These are phyloP conservation scores for Calophaca sinica DNA, from an alignment of 306 rosid species.

Conservation along the genomic window DNA sequence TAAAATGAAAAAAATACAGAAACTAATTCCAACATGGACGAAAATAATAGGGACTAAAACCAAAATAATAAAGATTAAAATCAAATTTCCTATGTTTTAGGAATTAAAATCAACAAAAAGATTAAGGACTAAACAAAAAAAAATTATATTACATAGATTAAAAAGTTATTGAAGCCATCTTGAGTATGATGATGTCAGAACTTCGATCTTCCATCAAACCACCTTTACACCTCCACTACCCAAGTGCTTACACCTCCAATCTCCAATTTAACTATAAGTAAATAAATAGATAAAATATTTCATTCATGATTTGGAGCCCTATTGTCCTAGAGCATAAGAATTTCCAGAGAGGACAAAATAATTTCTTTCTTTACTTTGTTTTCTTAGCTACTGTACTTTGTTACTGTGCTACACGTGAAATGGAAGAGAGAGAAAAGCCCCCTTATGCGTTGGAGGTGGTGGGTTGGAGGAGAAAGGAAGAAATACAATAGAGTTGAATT, in stretches of 20 bases:
- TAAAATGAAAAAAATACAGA: too few species aligned
- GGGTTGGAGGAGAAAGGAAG: constrained; percentile 27
- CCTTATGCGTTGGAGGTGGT: too few species aligned
- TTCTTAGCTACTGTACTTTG: constrained; percentile 1
- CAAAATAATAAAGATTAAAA: too few species aligned
- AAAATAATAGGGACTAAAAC: too few species aligned
- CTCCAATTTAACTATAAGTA: background rate
- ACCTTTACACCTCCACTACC: background rate
- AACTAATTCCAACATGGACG: too few species aligned
- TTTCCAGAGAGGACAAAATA: background rate
- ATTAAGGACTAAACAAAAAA: too few species aligned
- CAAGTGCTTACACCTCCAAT: background rate
- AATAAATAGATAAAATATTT: background rate
- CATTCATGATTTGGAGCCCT: background rate
- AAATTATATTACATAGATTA: too few species aligned
- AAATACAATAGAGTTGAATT: constrained; percentile 5
- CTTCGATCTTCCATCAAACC: background rate
- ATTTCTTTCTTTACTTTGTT: background rate
- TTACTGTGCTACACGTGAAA: constrained; percentile 2
- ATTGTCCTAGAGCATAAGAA: background rate
- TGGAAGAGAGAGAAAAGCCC: background rate
- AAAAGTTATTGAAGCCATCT: too few species aligned
- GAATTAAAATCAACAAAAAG: too few species aligned
- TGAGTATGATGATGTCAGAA: background rate
- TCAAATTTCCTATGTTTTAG: too few species aligned